Conservation (phyloP, 2,329 filamentous ascomycete species). For the Monosporascus sp. region DNA sequence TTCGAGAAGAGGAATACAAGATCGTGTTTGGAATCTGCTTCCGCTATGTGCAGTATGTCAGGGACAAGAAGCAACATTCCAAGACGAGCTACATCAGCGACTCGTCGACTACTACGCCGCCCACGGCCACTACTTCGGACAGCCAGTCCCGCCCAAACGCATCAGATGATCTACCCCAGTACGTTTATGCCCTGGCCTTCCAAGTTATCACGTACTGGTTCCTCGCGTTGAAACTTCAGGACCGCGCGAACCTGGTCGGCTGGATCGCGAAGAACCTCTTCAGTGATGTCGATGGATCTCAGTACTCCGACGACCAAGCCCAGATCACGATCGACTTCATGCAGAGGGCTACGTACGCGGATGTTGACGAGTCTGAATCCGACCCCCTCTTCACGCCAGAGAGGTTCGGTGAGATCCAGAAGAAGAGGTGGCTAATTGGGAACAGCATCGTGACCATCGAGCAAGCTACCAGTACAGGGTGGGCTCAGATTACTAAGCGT, state of each 20-base stretch:
- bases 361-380: constrained; percentile 70
- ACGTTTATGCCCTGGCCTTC: constrained; percentile 89
- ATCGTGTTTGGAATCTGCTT: constrained; percentile 95
- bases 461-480: constrained; percentile 60
- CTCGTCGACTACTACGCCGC: constrained; percentile 21
- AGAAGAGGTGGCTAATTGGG: constrained; percentile 67
- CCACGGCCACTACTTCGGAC: constrained; percentile 20
- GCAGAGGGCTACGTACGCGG: constrained; percentile 80
- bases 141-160: constrained; percentile 26
- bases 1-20: constrained; percentile 86
- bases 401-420: constrained; percentile 60
- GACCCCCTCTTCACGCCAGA: constrained; percentile 61
- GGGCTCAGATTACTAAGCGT: constrained; percentile 66
- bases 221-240: constrained; percentile 76
- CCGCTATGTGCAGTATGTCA: constrained; percentile 83
- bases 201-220: constrained; percentile 98
- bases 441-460: constrained; percentile 71
- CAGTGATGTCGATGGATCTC: constrained; percentile 67
- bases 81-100: constrained; percentile 43
- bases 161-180: constrained; percentile 78
- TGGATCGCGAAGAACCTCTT: constrained; percentile 90
- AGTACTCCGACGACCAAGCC: constrained; percentile 83
- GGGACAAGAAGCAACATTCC: constrained; percentile 55
- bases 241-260: constrained; percentile 76
- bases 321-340: constrained; percentile 93